Conservation (phyloP, 192 early-diverging fungal species). For the Coemansia sp. region DNA sequence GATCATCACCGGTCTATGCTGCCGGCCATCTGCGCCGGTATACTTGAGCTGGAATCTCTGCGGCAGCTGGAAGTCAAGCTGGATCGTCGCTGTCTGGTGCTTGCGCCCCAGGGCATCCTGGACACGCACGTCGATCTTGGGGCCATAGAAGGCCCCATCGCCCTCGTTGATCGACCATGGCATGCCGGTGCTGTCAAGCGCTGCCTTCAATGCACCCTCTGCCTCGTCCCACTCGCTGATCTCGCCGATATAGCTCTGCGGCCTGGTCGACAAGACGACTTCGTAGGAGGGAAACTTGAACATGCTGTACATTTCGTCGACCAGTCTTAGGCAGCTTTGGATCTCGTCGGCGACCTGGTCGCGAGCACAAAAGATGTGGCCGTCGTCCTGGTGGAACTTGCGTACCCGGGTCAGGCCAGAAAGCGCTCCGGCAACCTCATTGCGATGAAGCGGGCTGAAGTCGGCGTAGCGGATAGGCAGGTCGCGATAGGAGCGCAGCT, state of each 20-base stretch:
- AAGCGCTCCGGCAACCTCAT: slow-evolving; percentile 86
- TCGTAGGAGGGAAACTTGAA: slow-evolving; percentile 79
- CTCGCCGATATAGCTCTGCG: slow-evolving; percentile 70
- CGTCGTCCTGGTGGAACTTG: slow-evolving; percentile 96
- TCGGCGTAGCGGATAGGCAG: slow-evolving; percentile 87
- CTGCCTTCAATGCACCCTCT: slow-evolving; percentile 67
- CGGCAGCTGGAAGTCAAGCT: slow-evolving; percentile 94
- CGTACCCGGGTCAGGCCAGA: slow-evolving; percentile 88
- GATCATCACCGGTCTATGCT: slow-evolving; percentile 84
- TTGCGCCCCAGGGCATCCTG: slow-evolving; percentile 73
- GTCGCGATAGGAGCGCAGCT: slow-evolving; percentile 79
- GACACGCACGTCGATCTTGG: slow-evolving; percentile 91
- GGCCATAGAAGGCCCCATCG: slow-evolving; percentile 96
- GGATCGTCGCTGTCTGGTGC: slow-evolving; percentile 94
- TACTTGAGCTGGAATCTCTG: slow-evolving; percentile 78
- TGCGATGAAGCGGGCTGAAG: slow-evolving; percentile 91
- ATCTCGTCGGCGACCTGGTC: slow-evolving; percentile 82
- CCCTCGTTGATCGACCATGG: slow-evolving; percentile 73
- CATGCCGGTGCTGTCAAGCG: slow-evolving; percentile 60
- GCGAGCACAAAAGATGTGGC: slow-evolving; percentile 89
- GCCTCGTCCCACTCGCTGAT: slow-evolving; percentile 75
- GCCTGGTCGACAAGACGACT: slow-evolving; percentile 78
- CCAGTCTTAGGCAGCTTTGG: slow-evolving; percentile 66
- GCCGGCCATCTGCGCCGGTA: slow-evolving; percentile 60
- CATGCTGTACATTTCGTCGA: slow-evolving; percentile 72